Evolutionary conservation across 2,329 filamentous ascomycete genomes (phyloP), one percentile per base, ranked within the genome.

Genomic region (Pseudopyricularia javanii): DNA sequence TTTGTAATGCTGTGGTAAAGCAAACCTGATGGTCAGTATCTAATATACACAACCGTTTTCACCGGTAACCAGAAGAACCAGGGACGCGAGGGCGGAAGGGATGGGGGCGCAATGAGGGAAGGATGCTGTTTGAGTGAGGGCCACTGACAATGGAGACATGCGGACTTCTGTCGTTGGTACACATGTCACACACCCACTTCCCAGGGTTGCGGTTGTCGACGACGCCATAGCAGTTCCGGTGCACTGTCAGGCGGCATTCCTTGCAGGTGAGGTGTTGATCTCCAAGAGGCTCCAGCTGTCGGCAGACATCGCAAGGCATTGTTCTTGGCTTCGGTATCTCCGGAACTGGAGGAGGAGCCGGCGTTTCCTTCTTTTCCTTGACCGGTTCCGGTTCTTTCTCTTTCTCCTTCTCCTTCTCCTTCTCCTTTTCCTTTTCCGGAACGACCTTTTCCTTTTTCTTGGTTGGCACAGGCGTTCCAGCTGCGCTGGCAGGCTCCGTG

Each of bases 141-240:
- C 24, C 35, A 52, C 50, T 52, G 43, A 52, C 85, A 54, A 94
- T 91, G n/a, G 93, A 96, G 47, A 95, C 85, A 59, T 88, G 83
- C 5, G 91, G 90, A 61, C 85, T 91, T 65, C 90, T 89, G 64
- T 98, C 93, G 63, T 98, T 98, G 35, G 83, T 76, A 68, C 93
- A 98, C 79, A 91, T 95, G 68, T 97, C 93, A 67, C 93, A 98
- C 40, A 85, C 80, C 93, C 93, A 98, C 68, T 95, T 95, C 47
- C 76, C 79, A 32, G 81, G 77, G 52, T 76, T 77, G 43, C 87
- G 80, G 54, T 85, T 82, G 47, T 85, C 81, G 37, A 79, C 59
- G 32, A 97, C 76, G n/a, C 93, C 93, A 64, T 97, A 98, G 68
- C 93, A 98, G 56, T 82, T 82, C 52, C 87, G 85, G 67, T 98